Percentiles rank a stretch among this genome's conserved stretches.
Evolutionary conservation across 2,329 filamentous ascomycete genomes (phyloP).

Genomic region (Aspergillus terreus): DNA sequence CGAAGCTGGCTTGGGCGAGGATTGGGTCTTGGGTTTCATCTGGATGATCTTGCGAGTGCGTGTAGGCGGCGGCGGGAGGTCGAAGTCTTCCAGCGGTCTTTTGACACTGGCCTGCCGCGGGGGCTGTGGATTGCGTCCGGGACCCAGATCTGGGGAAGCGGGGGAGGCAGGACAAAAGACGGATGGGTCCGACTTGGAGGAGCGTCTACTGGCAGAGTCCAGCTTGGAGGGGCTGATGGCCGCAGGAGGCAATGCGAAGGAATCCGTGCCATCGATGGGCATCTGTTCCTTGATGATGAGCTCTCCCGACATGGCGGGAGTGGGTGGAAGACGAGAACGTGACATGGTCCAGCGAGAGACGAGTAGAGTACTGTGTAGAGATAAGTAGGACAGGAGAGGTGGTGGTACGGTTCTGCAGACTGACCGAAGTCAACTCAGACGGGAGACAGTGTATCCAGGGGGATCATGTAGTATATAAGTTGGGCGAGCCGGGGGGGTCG

Average conservation of each 20-base stretch:
- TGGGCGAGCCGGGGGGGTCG: neutral
- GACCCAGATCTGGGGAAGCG: conserved; percentile 28
- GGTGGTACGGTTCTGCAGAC: neutral
- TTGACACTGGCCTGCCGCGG: conserved; percentile 35
- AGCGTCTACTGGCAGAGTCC: conserved; percentile 20
- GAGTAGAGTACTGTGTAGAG: neutral
- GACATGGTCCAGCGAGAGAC: conserved; percentile 23
- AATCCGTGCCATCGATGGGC: conserved; percentile 26
- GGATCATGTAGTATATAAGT: neutral
- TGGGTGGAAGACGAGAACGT: conserved; percentile 32
- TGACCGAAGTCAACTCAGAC: no score
- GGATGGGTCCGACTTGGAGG: conserved; percentile 27
- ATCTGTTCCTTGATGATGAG: conserved; percentile 35
- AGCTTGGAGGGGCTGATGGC: conserved; percentile 27
- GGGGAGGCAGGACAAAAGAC: conserved; percentile 31
- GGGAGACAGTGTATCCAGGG: neutral
- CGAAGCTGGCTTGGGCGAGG: conserved; percentile 42
- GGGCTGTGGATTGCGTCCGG: conserved; percentile 18
- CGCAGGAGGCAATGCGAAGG: conserved; percentile 35
- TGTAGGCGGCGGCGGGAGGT: conserved; percentile 86
- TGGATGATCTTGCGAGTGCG: conserved; percentile 95
- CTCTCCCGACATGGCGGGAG: conserved; percentile 38
- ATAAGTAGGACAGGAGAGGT: neutral
- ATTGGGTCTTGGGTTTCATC: conserved; percentile 71
- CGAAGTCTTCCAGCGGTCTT: conserved; percentile 54